Conservation (phyloP, 257 asterid species). For the Ballota nigra region DNA sequence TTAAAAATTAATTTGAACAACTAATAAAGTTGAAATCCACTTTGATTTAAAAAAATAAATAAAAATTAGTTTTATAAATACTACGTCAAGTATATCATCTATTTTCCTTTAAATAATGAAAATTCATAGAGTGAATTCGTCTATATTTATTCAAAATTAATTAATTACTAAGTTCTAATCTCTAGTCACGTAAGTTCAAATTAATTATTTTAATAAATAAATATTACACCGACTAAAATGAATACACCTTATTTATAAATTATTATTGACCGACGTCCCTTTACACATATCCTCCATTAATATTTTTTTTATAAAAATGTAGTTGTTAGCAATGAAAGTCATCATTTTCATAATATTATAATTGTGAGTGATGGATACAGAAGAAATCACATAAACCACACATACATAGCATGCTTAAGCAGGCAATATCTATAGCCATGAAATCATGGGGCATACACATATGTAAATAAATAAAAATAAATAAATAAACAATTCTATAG, state of each 20-base stretch:
- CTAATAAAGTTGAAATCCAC: too few relatives aligned
- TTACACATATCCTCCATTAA: neutral
- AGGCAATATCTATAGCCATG: neutral
- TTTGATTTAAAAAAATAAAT: too few relatives aligned
- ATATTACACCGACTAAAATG: neutral
- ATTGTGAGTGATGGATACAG: neutral
- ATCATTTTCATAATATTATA: neutral
- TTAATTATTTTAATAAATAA: too few relatives aligned
- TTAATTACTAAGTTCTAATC: too few relatives aligned
- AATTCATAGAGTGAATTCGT: neutral
- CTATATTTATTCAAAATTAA: neutral
- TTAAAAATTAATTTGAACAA: too few relatives aligned
- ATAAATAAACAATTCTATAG: too few relatives aligned
- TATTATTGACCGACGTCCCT: neutral
- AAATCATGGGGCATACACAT: neutral
- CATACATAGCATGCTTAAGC: neutral
- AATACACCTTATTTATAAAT: neutral
- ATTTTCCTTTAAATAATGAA: too few relatives aligned
- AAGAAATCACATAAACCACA: constrained; percentile 5
- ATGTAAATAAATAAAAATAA: too few relatives aligned
- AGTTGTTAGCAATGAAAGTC: neutral
- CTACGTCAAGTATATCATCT: too few relatives aligned
- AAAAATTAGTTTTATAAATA: too few relatives aligned
- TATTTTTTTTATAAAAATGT: neutral
- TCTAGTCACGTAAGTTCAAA: neutral